Base-by-base conservation (phyloP, 768 basidiomycete species). In the Mycena sanguinolenta region DNA sequence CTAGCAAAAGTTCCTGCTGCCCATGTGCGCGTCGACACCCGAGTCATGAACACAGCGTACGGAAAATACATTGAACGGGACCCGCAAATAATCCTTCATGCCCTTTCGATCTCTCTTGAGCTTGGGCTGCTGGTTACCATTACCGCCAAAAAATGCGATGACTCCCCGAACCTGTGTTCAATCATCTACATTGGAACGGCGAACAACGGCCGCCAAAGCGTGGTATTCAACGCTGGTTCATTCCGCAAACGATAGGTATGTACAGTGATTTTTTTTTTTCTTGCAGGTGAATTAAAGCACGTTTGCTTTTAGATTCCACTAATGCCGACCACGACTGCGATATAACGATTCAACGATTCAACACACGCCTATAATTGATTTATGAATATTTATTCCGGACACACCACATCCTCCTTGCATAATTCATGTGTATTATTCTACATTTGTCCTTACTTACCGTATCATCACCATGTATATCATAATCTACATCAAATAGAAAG, bases 101-200 rank as follows among this genome's bases (percentile, higher is more conserved):
- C 84, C 14, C 78, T 86, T 10, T 79, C 82, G 6, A 76, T 82
- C 49, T 84, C 85, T 9, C 72, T 86, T 32, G 84, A 85, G 72
- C 75, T 82, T 9, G 82, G 80, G 14, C 63, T 79, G 10, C 68
- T 80, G 17, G 72, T 86, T 57, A 82, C 80, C 7, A 79, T 86
- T 59, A 65, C 52, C 27, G 17, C 59, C 21, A 52, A 70, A 25
- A 27, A 65, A n/a, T 30, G 2, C 27, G 42, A 16, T 12, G 63
- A 61, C 53, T 50, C 36, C 59, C 27, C 36, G 4, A 46, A 44
- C 53, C 23, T 57, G 7, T 44, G 36, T 58, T 53, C 36, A n/a
- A 49, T 70, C 30, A 12, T 70, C 34, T 70, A 65, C 36, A 25
- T 62, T 9, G 69, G 69, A 36, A 70, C 69, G n/a, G 69, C 63